Evolutionary conservation across 2,329 filamentous ascomycete genomes (phyloP), one percentile per base, ranked within the genome.

Genomic region (Thielaviopsis euricoi): DNA sequence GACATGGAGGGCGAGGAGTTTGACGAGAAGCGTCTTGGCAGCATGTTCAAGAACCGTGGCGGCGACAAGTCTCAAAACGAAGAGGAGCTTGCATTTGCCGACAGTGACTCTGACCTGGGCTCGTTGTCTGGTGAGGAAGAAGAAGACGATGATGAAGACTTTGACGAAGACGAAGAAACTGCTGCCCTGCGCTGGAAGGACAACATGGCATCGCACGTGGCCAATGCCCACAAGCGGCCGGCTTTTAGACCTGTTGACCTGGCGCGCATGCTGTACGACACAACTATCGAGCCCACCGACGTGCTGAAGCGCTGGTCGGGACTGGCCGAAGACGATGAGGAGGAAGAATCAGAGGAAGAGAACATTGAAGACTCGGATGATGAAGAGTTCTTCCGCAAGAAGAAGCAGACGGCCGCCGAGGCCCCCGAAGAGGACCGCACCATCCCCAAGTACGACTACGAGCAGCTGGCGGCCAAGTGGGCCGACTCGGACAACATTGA

Each of bases 21-120:
- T 57, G 74, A 76, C 52, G 79, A 83, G 61, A 71, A 73, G 52
- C 82, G 78, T 62, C 68, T 83, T 7, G 81, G 81, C 62, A 82
- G 76, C 62, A 73, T 83, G 66, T 85, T 84, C 67, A 74, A 74
- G 56, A 76, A 76, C 58, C 70, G 74, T 17, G 77, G 80, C 37
- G 73, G 74, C 56, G 73, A 78, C 43, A 76, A 67, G 22, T 7
- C 52, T 1, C 25, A 21, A 19, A 74, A 74, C 12, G 80, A 82
- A 23, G 87, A 82, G 29, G 88, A 95, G 57, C 65, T 97, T 59
- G 88, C 83, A 1, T 98, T 96, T 73, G 93, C 93, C 15, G 93
- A 98, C 66, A 95, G 89, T 66, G 94, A 98, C 69, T 98, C 93
- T 0, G 94, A 98, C 67, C 77, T 98, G 4, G 93, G 93, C 6